These are phyloP conservation scores for Daldinia decipiens DNA, from an alignment of 495 filamentous ascomycete genomes.

Conservation along the genomic window DNA sequence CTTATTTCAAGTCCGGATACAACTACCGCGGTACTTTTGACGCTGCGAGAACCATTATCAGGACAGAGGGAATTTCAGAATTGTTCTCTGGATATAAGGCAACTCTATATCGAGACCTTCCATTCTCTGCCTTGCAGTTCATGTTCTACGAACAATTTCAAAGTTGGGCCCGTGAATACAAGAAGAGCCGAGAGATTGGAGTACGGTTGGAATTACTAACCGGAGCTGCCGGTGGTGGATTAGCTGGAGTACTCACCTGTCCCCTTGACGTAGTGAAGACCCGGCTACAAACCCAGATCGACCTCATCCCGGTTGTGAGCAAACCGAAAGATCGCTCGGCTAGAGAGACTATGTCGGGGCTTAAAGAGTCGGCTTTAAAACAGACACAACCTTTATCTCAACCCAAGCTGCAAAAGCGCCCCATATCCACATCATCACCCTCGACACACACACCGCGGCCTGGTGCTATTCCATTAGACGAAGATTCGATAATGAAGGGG, in stretches of 20 bases:
- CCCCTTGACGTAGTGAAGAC: slow-evolving; percentile 98
- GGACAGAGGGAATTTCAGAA: slow-evolving; percentile 81
- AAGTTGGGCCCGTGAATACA: slow-evolving; percentile 77
- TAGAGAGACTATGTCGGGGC: slow-evolving; percentile 28
- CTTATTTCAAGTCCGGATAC: slow-evolving; percentile 89
- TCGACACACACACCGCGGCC: slow-evolving; percentile 80
- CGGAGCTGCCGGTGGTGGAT: slow-evolving; percentile 88
- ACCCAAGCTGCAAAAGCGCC: slow-evolving; percentile 62
- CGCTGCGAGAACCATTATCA: slow-evolving; percentile 83
- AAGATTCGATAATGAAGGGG: slow-evolving; percentile 86
- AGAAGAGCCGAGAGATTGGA: slow-evolving; percentile 78
- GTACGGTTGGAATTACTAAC: slow-evolving; percentile 86
- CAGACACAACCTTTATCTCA: slow-evolving; percentile 33
- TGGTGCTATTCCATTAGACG: slow-evolving; percentile 80
- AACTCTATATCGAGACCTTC: slow-evolving; percentile 92
- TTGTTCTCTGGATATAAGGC: slow-evolving; percentile 95
- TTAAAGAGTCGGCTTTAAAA: slow-evolving; percentile 37
- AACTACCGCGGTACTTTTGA: slow-evolving; percentile 86
- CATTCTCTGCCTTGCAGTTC: slow-evolving; percentile 95
- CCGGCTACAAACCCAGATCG: slow-evolving; percentile 92
- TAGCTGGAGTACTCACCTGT: slow-evolving; percentile 94
- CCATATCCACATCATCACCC: slow-evolving; percentile 86
- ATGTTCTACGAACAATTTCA: slow-evolving; percentile 98
- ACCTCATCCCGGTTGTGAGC: slow-evolving; percentile 52
- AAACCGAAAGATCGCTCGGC: slow-evolving; percentile 40